Base-by-base conservation (phyloP, 2,329 filamentous ascomycete species). In the Aspergillus fructus region DNA sequence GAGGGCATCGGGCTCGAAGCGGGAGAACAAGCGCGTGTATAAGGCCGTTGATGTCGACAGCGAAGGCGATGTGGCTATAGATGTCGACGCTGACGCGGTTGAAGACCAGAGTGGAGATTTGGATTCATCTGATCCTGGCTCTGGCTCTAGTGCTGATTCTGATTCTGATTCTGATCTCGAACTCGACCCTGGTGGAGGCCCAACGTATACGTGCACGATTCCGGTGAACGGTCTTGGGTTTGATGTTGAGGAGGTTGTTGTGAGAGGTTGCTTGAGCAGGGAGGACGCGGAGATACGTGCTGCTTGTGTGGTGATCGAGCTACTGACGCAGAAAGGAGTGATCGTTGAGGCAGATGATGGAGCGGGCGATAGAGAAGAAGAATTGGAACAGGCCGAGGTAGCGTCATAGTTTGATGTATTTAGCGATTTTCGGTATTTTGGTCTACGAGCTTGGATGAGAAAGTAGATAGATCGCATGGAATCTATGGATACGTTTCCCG, bases 241-340 rank as follows among this genome's bases (percentile, higher is more conserved):
- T 12, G 33, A 17, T 24, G 40, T 53, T 12, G n/a, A 34, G 6
- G 49, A 67, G 39, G 63, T 64, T 1, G 19, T 59, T 13, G 64
- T 68, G 1, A 60, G 64, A 3, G 68, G 65, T 2, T 71, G 66
- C 53, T 49, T 60, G 30, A 67, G 64, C 7, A 56, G 58, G 4
- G 70, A 72, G 39, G 69, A 71, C 55, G 70, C 70, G 7, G 68
- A 72, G 40, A 56, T 72, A 2, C 66, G 57, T 46, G 66, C 68
- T 19, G 65, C 69, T 1, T 58, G 62, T 51, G 33, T 41, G 27
- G 55, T 59, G 0, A 59, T 71, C 37, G 60, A 60, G 34, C 33
- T 59, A 27, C 45, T 70, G 45, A 43, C 30, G 30, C 42, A 42
- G 9, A 19, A 11, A 11, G 40, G 9, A 9, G 40, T 19, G 4